Conservation (phyloP, 1,284 basidiomycete genomes). For the Meira miltonrushii region DNA sequence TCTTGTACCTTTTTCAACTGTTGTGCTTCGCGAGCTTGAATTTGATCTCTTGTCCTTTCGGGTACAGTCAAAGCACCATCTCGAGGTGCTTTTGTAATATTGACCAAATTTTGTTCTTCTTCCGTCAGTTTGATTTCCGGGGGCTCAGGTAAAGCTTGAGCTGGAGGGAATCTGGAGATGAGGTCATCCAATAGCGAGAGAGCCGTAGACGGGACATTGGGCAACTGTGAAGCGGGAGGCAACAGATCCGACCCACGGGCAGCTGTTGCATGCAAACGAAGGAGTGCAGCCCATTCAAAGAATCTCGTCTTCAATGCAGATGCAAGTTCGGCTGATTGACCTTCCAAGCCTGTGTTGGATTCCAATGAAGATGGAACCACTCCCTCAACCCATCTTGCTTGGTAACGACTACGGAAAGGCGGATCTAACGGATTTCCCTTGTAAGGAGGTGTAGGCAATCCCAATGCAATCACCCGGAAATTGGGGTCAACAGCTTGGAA, state of each 20-base stretch:
- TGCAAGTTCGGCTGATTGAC: slow-evolving; percentile 11
- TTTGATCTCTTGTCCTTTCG: slow-evolving; percentile 11
- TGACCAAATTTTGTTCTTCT: slow-evolving; percentile 2
- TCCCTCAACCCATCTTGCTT: slow-evolving; percentile 51
- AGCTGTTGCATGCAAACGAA: slow-evolving; percentile 35
- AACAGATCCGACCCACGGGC: slow-evolving; percentile 39
- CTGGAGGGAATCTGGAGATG: slow-evolving; percentile 36
- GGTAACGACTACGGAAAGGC: slow-evolving; percentile 54
- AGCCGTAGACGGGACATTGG: slow-evolving; percentile 44
- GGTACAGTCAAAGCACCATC: slow-evolving; percentile 18
- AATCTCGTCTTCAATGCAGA: slow-evolving; percentile 24
- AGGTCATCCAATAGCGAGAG: slow-evolving; percentile 39
- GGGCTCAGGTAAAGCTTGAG: slow-evolving; percentile 16
- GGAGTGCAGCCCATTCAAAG: slow-evolving; percentile 18
- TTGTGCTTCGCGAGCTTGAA: slow-evolving; percentile 12
- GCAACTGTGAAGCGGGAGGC: slow-evolving; percentile 39
- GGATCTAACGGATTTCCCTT: slow-evolving; percentile 53
- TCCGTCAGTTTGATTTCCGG: slow-evolving; percentile 1
- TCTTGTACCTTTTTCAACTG: slow-evolving; percentile 10
- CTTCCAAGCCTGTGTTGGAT: background rate
- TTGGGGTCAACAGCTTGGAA: slow-evolving; percentile 24
- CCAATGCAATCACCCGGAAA: slow-evolving; percentile 53
- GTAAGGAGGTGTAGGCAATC: slow-evolving; percentile 51
- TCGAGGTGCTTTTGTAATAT: slow-evolving; percentile 1
- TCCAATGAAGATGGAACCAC: slow-evolving; percentile 19